Evolutionary conservation across 345 rosid species (phyloP), one percentile per base, ranked within the genome.

Genomic region (Combretum micranthum): DNA sequence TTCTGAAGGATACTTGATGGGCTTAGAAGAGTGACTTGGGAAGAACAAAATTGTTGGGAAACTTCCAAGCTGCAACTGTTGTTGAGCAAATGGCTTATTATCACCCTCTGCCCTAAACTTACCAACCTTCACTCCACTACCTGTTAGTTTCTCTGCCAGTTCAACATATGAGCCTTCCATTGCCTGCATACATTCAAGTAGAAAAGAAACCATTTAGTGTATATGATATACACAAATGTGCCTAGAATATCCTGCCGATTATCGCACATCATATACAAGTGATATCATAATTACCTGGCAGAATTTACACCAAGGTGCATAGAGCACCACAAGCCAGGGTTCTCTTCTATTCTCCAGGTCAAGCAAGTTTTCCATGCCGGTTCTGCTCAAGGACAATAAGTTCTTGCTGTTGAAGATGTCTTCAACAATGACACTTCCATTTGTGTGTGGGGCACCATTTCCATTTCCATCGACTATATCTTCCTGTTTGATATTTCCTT

Each of bases 301-400:
- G 64, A 81, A 93, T 0, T 59, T 93, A 76, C 99, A 92, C 99
- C 99, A 89, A 22, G 99, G 99, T 6, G 99, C 99, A 52, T 93
- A 93, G 20, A 83, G 85, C 53, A 93, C 97, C 8, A 89, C 90
- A 4, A 93, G 53, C 97, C 97, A 93, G 1, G 96, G 77, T 64
- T 89, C 99, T 65, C 72, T 80, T 23, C 96, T 65, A 72, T 71
- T 79, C 62, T 68, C 86, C 64, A 89, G 65, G 62, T 73, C 80
- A 37, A 76, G 50, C 70, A 93, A 56, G 69, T 93, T 93, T 75
- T 93, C 97, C 4, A 87, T 83, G 52, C 97, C 99, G 2, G 77
- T 60, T 68, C 91, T 76, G 68, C 69, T 82, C 77, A 93, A 66
- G 50, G 75, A 42, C 50, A 93, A 89, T 77, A 89, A 65, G 42